Conservation (phyloP, 352 stramenopile species). For the Phytophthora kernoviae region DNA sequence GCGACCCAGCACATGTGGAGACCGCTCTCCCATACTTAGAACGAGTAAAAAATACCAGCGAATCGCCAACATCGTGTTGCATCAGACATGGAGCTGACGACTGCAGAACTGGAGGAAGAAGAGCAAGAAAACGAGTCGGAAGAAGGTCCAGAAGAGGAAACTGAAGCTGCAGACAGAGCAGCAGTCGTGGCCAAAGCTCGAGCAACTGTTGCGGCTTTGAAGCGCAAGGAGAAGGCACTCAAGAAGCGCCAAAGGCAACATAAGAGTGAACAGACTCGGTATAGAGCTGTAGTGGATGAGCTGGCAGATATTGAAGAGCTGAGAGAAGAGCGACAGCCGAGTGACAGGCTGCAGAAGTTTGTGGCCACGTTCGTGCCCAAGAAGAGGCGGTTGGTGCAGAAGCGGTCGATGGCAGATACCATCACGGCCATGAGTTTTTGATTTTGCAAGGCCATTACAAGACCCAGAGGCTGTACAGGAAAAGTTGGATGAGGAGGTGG, state of each 20-base stretch:
- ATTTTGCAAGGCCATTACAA: conserved; percentile 52
- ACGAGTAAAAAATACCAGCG: conserved; percentile 64
- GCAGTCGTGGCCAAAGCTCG: conserved; percentile 30
- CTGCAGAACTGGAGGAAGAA: conserved; percentile 20
- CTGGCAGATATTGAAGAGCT: conserved; percentile 49
- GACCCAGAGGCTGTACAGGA: conserved; percentile 12
- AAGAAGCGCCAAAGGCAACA: conserved; percentile 32
- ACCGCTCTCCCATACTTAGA: conserved; percentile 58
- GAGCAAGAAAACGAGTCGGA: conserved; percentile 20
- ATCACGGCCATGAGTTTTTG: conserved; percentile 61
- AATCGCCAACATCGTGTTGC: conserved; percentile 54
- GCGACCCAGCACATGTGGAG: conserved; percentile 52
- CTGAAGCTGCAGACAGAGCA: conserved; percentile 14
- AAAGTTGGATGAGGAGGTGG: conserved; percentile 7
- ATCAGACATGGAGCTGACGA: conserved; percentile 33
- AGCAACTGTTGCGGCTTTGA: conserved; percentile 11
- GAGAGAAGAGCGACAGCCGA: conserved; percentile 47
- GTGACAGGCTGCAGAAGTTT: conserved; percentile 52
- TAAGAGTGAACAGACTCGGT: conserved; percentile 30
- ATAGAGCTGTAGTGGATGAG: conserved; percentile 36
- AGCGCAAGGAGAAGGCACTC: conserved; percentile 23
- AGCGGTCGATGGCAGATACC: conserved; percentile 64
- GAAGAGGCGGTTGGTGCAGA: conserved; percentile 48
- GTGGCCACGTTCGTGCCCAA: conserved; percentile 60
- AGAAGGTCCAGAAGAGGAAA: conserved; percentile 11